Conservation (phyloP, 495 filamentous ascomycete genomes). For the Neohortaea acidophila region DNA sequence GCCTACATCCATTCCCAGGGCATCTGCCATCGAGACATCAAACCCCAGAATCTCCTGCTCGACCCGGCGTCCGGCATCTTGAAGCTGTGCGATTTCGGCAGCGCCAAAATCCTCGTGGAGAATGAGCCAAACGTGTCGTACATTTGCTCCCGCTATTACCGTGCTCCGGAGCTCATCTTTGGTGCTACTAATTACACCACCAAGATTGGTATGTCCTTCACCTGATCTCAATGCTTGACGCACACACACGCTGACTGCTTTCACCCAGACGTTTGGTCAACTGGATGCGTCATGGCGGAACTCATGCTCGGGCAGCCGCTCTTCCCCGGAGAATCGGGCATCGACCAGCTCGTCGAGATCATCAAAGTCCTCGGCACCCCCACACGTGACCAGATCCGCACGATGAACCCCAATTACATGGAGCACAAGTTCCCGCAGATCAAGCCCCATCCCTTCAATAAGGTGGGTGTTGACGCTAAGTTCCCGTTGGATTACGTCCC, state of each 20-base stretch:
- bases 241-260: slow-evolving; percentile 2
- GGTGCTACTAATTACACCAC: slow-evolving; percentile 99
- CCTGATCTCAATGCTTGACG: background rate
- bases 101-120: slow-evolving; percentile 95
- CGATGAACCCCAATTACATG: slow-evolving; percentile 99
- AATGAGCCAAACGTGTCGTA: slow-evolving; percentile 99
- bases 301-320: slow-evolving; percentile 96
- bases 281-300: slow-evolving; percentile 97
- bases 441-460: slow-evolving; percentile 97
- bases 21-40: slow-evolving; percentile 98
- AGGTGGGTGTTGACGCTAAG: slow-evolving; percentile 36
- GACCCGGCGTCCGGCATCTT: slow-evolving; percentile 81
- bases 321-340: slow-evolving; percentile 97
- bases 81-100: slow-evolving; percentile 98
- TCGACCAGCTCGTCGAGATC: slow-evolving; percentile 97
- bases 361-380: slow-evolving; percentile 98
- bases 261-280: slow-evolving; percentile 90
- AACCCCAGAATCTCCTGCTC: slow-evolving; percentile 91
- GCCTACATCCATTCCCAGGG: slow-evolving; percentile 99
- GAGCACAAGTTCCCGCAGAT: slow-evolving; percentile 99
- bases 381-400: slow-evolving; percentile 95
- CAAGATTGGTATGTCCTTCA: slow-evolving; percentile 73
- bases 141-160: slow-evolving; percentile 98
- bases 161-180: slow-evolving; percentile 95
- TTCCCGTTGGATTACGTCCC: too few relatives aligned